Conservation (phyloP, 768 basidiomycete genomes). For the Dendrothele bispora region DNA sequence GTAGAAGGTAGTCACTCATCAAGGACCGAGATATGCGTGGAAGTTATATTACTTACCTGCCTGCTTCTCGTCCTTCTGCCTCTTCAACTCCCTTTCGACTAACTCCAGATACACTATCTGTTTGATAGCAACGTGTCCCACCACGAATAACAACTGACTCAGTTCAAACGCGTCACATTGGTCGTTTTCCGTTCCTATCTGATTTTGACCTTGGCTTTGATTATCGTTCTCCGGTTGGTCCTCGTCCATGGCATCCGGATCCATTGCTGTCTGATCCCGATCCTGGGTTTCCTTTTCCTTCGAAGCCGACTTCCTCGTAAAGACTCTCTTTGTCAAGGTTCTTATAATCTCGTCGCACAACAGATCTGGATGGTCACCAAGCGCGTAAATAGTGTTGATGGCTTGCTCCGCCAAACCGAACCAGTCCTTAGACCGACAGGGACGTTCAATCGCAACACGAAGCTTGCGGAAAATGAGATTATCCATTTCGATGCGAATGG, state of each 20-base stretch:
- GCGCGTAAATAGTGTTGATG: constrained; percentile 92
- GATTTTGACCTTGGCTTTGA: constrained; percentile 24
- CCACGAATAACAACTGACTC: constrained; percentile 91
- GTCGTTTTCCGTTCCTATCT: constrained; percentile 43
- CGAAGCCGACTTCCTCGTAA: constrained; percentile 38
- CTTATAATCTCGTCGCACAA: constrained; percentile 82
- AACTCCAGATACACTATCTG: constrained; percentile 96
- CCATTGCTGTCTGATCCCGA: constrained; percentile 51
- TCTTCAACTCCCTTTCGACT: constrained; percentile 94
- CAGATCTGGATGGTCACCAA: constrained; percentile 90
- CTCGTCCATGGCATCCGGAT: constrained; percentile 59
- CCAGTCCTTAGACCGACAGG: constrained; percentile 89
- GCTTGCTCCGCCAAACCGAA: constrained; percentile 96
- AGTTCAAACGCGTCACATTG: constrained; percentile 83
- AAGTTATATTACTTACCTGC: constrained; percentile 49
- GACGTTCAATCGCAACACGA: constrained; percentile 75
- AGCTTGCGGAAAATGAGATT: constrained; percentile 83
- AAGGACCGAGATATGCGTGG: not conserved
- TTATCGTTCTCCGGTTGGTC: constrained; percentile 38
- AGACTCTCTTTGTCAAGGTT: constrained; percentile 75
- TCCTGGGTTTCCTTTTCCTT: constrained; percentile 26
- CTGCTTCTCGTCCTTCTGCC: constrained; percentile 89
- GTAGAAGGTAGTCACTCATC: not conserved
- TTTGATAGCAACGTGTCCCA: constrained; percentile 96
- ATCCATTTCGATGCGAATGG: constrained; percentile 83